Evolutionary conservation across 2,329 filamentous ascomycete species (phyloP), one percentile per base, ranked within the genome.

Genomic region (Tolypocladium cylindrosporum): DNA sequence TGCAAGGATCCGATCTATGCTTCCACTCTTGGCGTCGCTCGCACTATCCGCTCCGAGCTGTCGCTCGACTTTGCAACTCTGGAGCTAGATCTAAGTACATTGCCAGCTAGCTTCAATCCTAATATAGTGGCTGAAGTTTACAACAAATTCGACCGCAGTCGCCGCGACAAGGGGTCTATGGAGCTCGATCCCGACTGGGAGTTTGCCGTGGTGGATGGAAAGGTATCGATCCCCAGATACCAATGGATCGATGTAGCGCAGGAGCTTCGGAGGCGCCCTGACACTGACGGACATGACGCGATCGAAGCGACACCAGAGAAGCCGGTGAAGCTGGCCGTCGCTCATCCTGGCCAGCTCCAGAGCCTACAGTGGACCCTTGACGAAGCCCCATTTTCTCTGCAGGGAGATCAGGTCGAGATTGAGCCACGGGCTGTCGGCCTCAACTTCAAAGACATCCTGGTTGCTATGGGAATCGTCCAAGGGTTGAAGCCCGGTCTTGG

Each of bases 381-480:
- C 34, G 6, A 34, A n/a, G 6, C 8, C 43, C 36, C n/a, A 13
- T 24, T 31, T 24, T 59, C 60, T 31, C 39, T 56, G 7, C 21
- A 16, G 8, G 40, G 39, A 0, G 62, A 66, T 48, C 59, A 67
- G 31, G 63, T 77, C 9, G 71, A 74, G 56, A 67, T 76, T 13
- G 62, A 71, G 48, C 56, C 67, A 1, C 63, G 64, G 41, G 68
- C 71, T 1, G 62, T 63, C 16, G 74, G 71, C 3, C 34, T 77
- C 2, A 75, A 74, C 56, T 74, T 62, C 37, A 19, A 64, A 24
- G 76, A 77, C 58, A 64, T 76, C 9, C 61, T 76, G 27, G 62
- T 69, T 3, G 69, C 72, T 4, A 57, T 69, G 55, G 66, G 66
- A n/a, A 65, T 66, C 19, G 55, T 69, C 1, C 54, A 61, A 4